A percentile compares a stretch with the other conserved stretches of the same genome.
phyloP scores from a whole-genome alignment of 1,139 yeast species.

The Kodamaea sp. region DNA sequence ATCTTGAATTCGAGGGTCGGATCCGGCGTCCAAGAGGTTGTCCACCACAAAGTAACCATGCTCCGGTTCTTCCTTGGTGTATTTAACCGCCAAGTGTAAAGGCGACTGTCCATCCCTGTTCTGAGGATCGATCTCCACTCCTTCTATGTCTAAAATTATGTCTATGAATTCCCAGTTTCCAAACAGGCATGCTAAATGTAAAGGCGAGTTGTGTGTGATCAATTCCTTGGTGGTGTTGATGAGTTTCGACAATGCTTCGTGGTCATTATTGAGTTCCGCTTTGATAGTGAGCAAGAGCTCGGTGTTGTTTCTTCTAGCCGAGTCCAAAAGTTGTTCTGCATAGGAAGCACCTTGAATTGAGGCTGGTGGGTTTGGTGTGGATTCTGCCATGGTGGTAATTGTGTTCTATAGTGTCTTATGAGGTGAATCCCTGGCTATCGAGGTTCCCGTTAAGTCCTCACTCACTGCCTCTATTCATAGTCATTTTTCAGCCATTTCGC shows the following conservation, averaged over 20 bases:
- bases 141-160: conserved; percentile 78
- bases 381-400: conserved; percentile 8
- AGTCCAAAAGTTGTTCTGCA: conserved; percentile 80
- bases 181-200: conserved; percentile 77
- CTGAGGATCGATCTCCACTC: conserved; percentile 83
- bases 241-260: conserved; percentile 52
- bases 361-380: too few species aligned
- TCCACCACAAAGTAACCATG: conserved; percentile 81
- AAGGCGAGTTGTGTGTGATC: conserved; percentile 72
- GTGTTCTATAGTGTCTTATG: too few species aligned
- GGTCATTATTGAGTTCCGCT: conserved; percentile 45
- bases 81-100: conserved; percentile 79
- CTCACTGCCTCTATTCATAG: too few species aligned
- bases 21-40: conserved; percentile 87
- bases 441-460: too few species aligned
- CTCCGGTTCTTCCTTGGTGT: conserved; percentile 76
- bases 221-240: conserved; percentile 76
- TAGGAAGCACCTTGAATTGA: conserved; percentile 64
- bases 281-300: conserved; percentile 67
- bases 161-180: conserved; percentile 92
- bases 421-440: too few species aligned
- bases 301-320: conserved; percentile 84
- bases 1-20: conserved; percentile 64
- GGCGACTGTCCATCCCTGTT: conserved; percentile 87
- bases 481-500: background rate